Evolutionary conservation across 768 basidiomycete genomes (phyloP), one percentile per base, ranked within the genome.

Genomic region (Mycena pura): DNA sequence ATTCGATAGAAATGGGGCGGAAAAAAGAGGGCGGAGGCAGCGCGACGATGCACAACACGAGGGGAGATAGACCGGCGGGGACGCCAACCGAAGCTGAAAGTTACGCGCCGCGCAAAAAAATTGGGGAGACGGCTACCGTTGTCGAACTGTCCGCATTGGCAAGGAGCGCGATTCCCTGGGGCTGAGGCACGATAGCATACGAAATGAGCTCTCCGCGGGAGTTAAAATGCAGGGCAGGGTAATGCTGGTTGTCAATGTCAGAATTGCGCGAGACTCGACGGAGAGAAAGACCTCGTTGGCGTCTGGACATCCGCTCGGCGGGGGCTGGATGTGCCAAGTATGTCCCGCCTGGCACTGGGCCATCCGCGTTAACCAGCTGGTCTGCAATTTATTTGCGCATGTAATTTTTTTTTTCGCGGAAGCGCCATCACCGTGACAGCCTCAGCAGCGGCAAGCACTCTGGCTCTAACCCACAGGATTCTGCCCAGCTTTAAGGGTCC

Each of bases 161-260:
- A 5, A 48, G 36, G 10, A 39, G 15, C 17, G 62, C 44, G 39
- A 53, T 14, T 22, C 25, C 40, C 17, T 10, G 40, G 15, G n/a
- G 34, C 36, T 53, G 34, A n/a, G 38, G 54, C 3, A 52, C 49
- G 29, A 65, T 19, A 13, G 27, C 24, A 29, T 65, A 65, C 24
- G 57, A 46, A 10, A 66, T 62, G 31, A 66, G 57, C 44, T 66
- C 60, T 17, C 60, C 64, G 17, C 45, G 60, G 51, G 60, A 56
- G 48, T 62, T 55, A 40, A 62, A 62, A 34, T 62, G 60, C 49
- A 6, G 29, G 21, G 28, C 40, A 45, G 47, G 7, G 15, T 14
- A 13, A 3, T 7, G 21, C 22, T 22, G 31, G 3, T 27, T 34
- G 31, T 5, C 11, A n/a, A 32, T 24, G 38, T 6, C 5, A 15